Evolutionary conservation across 768 basidiomycete genomes (phyloP), one percentile per base, ranked within the genome.

Genomic region (Lyophyllum decastes): DNA sequence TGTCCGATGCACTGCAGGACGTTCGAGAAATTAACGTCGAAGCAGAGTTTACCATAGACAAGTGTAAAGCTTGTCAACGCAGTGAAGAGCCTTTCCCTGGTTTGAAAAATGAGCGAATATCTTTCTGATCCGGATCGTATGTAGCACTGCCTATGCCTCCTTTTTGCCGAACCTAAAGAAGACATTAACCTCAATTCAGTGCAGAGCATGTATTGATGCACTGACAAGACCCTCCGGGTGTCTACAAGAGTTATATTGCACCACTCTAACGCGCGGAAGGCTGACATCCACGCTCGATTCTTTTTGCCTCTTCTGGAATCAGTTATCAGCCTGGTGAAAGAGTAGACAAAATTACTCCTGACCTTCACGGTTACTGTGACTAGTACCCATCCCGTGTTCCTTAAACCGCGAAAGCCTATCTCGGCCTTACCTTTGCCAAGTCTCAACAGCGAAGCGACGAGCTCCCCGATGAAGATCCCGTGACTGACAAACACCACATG

Each of bases 401-500:
- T 64, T 63, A 91, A 74, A 21, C 86, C 84, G 53, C 72, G 72
- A 57, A 81, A 80, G 40, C 76, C 68, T 21, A 70, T 54, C 52
- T 61, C 51, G 44, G 64, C 49, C 24, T 54, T 1, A 56, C 69
- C 38, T 62, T 64, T 70, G 59, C 77, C 74, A 60, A 69, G 74
- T 61, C 70, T 76, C 55, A 84, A 61, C 44, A 91, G 68, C 25
- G 80, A 79, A 22, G 76, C 73, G 4, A 90, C 66, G 14, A 88
- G 70, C 70, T 88, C 85, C 25, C 72, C 74, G 45, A 92, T 87
- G 69, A 85, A 86, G 21, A 90, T 63, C 0, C 92, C 89, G 69
- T 94, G 91, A 70, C 90, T 90, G 47, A 91, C 85, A 38, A 92
- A 63, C 1, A 84, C 89, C 24, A 92, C 68, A 59, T 86, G 81